Evolutionary conservation across 345 rosid genomes (phyloP).

Genomic region (Eucalyptus urophylla): DNA sequence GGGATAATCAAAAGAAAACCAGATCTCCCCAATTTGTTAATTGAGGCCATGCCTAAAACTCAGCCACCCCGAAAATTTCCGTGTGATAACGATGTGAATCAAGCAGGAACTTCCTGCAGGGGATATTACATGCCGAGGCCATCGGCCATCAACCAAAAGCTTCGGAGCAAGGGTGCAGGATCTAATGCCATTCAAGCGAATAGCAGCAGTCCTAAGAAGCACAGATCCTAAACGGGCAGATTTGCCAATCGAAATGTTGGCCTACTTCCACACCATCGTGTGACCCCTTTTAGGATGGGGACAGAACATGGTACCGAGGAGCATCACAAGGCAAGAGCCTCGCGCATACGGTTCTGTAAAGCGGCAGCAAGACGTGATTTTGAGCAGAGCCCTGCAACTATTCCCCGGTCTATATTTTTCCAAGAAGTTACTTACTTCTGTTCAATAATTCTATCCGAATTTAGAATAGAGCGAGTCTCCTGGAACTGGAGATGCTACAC

Average conservation of each 20-base stretch:
- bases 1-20: neutral
- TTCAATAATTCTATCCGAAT: neutral
- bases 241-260: neutral
- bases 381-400: neutral
- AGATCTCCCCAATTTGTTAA: neutral
- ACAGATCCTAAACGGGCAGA: neutral
- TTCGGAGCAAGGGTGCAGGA: neutral
- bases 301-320: neutral
- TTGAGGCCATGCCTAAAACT: conserved; percentile 9
- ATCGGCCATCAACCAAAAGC: neutral
- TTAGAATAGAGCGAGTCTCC: neutral
- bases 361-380: neutral
- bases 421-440: neutral
- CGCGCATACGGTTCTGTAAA: neutral
- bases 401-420: neutral
- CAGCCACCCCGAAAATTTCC: neutral
- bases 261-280: neutral
- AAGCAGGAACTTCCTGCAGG: neutral
- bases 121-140: neutral
- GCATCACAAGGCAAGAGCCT: neutral
- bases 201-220: neutral
- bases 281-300: neutral
- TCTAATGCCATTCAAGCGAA: neutral
- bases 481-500: neutral
- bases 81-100: neutral